Evolutionary conservation across 208 protist species (phyloP), one percentile per base, ranked within the genome.

Genomic region (Crithidia brevicula): DNA sequence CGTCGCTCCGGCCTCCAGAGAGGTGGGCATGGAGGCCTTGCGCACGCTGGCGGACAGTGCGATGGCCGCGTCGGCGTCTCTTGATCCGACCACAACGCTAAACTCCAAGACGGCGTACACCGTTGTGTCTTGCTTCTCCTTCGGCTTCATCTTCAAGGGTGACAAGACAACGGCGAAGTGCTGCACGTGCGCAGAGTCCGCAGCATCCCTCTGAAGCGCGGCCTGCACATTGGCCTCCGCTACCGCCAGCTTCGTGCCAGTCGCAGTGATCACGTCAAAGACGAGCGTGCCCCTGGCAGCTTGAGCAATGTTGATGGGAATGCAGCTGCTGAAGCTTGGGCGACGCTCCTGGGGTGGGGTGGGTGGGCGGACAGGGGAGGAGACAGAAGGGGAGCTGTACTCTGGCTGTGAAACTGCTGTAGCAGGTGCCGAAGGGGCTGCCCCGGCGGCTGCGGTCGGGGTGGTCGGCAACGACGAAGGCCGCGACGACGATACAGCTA

Each of bases 91-190:
- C n/a, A 75, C 61, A n/a, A 75, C 61, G 46, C 70, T 75, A 31
- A 86, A 62, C 65, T 86, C 76, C 23, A 86, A 52, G 18, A 83
- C 68, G 18, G 57, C 81, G 65, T 83, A 63, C 31, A 82, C 54
- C 15, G 76, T 74, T 7, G 31, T 69, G 34, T 54, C 67, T 27
- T 54, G 49, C 25, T 70, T 53, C 33, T 43, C 51, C 30, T 71
- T 68, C 28, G 53, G 49, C 33, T 70, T 53, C 33, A 45, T 43
- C 23, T 66, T 64, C 43, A 63, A 28, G 0, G 76, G 70, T 2
- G 60, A 62, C 30, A 81, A 27, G 15, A 77, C 22, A 31, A 77
- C 31, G 28, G 60, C 69, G 65, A 74, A 81, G 76, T 81, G 76
- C 59, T 70, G 76, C 27, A 81, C 70, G 1, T 52, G 30, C 22